Evolutionary conservation across 306 rosid species (phyloP).

Genomic region (Vigna unguiculata): DNA sequence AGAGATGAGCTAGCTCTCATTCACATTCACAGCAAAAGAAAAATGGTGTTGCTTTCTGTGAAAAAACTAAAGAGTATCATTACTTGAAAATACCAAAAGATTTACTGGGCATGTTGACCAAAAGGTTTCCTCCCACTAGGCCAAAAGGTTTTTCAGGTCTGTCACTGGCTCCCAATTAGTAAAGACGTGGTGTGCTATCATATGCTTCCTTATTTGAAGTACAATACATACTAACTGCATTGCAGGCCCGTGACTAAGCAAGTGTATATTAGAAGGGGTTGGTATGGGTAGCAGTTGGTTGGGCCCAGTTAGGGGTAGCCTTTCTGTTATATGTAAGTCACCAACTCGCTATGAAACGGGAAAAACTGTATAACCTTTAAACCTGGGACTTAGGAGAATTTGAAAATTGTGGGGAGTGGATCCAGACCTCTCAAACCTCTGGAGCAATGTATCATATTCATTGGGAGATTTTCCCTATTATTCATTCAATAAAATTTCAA

Average conservation of each 20-base stretch:
- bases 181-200: conserved; percentile 29
- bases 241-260: background rate
- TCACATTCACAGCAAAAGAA: conserved; percentile 14
- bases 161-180: conserved; percentile 22
- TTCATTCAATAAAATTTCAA: background rate
- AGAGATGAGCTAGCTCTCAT: conserved; percentile 33
- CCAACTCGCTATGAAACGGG: background rate
- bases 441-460: conserved; percentile 5
- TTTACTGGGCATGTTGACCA: conserved; percentile 10
- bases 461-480: background rate
- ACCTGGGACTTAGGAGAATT: background rate
- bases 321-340: background rate
- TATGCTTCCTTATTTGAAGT: conserved; percentile 14
- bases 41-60: conserved; percentile 25
- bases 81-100: background rate
- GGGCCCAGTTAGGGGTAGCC: conserved; percentile 1
- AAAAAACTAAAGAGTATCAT: conserved; percentile 4
- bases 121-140: conserved; percentile 11
- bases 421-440: background rate
- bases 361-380: background rate
- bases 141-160: conserved; percentile 3
- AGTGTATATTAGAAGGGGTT: background rate
- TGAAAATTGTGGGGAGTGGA: background rate
- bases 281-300: background rate
- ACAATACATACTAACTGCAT: conserved; percentile 1